Percentiles rank a stretch among this genome's conserved stretches.
Conservation (phyloP, 129 eudicot species). For the Lonicera japonica region DNA sequence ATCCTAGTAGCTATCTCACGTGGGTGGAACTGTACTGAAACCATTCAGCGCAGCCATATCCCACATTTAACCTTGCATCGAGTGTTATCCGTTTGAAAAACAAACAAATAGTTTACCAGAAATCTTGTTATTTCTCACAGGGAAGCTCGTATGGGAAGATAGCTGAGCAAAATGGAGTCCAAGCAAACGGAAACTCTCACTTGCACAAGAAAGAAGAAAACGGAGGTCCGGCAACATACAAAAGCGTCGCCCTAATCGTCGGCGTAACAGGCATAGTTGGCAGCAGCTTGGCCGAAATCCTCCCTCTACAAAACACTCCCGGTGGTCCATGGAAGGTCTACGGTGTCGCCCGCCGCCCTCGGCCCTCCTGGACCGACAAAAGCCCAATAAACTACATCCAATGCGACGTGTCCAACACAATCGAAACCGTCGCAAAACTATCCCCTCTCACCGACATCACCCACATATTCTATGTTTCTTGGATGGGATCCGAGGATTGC, state of each 20-base stretch:
- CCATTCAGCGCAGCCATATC: no score
- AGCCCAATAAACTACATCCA: not conserved
- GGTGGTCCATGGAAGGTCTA: conserved; percentile 8
- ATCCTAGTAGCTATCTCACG: no score
- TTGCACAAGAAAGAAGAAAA: not conserved
- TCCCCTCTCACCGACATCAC: not conserved
- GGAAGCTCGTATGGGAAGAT: not conserved
- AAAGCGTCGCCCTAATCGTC: not conserved
- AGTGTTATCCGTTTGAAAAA: no score
- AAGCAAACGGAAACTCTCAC: not conserved
- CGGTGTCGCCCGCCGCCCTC: conserved; percentile 1
- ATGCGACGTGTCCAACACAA: not conserved
- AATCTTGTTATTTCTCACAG: no score
- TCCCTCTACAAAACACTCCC: not conserved
- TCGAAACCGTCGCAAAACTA: not conserved
- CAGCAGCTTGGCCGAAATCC: not conserved
- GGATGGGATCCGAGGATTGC: not conserved
- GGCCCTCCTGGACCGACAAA: not conserved
- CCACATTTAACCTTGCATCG: no score
- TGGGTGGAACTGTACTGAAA: no score
- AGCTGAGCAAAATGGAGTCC: not conserved
- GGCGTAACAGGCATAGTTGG: not conserved
- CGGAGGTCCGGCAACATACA: not conserved
- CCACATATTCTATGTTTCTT: not conserved
- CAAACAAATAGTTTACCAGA: no score